Percentiles rank a stretch among this genome's conserved stretches.
These are phyloP conservation scores for Solanum lycopersicoides DNA, from an alignment of 257 asterid genomes.

Conservation along the genomic window DNA sequence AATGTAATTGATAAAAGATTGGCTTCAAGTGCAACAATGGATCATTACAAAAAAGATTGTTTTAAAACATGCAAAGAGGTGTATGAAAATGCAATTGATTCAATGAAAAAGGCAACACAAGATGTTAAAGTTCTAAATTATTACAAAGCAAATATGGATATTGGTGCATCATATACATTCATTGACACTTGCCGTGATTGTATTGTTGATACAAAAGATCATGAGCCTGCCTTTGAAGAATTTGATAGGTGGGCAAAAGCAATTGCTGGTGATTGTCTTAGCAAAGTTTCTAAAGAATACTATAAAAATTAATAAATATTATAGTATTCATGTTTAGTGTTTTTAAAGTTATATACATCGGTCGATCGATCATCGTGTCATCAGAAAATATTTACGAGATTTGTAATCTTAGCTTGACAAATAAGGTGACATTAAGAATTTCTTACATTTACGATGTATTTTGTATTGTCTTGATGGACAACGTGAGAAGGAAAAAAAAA, in stretches of 20 bases:
- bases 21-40: neutral
- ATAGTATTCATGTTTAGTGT: neutral
- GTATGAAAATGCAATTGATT: slow-evolving; percentile 12
- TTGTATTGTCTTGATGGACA: neutral
- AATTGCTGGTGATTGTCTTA: slow-evolving; percentile 15
- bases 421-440: neutral
- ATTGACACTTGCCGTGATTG: slow-evolving; percentile 28
- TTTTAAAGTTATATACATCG: neutral
- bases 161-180: slow-evolving; percentile 14
- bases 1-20: slow-evolving; percentile 12
- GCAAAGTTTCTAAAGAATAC: neutral
- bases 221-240: neutral
- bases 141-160: slow-evolving; percentile 23
- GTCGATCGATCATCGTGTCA: neutral
- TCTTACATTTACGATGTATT: neutral
- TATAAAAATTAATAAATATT: neutral
- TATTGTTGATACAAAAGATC: neutral
- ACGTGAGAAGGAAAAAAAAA: neutral
- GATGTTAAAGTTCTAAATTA: slow-evolving; percentile 9
- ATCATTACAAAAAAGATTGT: slow-evolving; percentile 7
- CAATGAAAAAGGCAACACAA: slow-evolving; percentile 17
- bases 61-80: slow-evolving; percentile 16
- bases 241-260: slow-evolving; percentile 21
- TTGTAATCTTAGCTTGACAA: neutral
- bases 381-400: neutral